Evolutionary conservation across 2,329 filamentous ascomycete species (phyloP).

Genomic region (Cladosporium cucumerinum): DNA sequence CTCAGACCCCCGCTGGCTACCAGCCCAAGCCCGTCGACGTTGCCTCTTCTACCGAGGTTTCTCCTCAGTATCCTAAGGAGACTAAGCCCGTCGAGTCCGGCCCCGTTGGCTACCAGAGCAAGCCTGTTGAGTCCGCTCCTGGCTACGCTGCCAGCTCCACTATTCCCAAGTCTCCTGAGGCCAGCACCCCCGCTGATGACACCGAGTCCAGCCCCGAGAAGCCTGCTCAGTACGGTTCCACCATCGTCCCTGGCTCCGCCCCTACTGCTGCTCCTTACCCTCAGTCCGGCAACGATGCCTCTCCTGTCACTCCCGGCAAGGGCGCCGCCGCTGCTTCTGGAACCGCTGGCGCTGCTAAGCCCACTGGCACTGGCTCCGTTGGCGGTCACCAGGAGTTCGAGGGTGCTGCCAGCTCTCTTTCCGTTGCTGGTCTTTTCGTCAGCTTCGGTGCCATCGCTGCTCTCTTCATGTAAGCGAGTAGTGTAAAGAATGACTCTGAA

Average conservation of each 20-base stretch:
- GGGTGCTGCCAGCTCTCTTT: slow-evolving; percentile 14
- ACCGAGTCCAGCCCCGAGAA: slow-evolving; percentile 5
- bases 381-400: slow-evolving; percentile 7
- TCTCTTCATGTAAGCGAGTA: slow-evolving; percentile 26
- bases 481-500: background rate
- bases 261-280: slow-evolving; percentile 36
- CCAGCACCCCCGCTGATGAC: background rate
- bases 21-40: slow-evolving; percentile 4
- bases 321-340: slow-evolving; percentile 6
- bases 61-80: background rate
- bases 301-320: background rate
- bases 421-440: slow-evolving; percentile 24
- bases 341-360: slow-evolving; percentile 3
- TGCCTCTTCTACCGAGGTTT: background rate
- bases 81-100: background rate
- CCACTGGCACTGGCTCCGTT: slow-evolving; percentile 18
- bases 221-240: slow-evolving; percentile 34
- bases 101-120: background rate
- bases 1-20: background rate
- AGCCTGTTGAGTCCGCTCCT: background rate
- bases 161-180: slow-evolving; percentile 13
- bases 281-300: slow-evolving; percentile 13
- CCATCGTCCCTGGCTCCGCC: slow-evolving; percentile 36
- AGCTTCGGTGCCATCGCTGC: slow-evolving; percentile 26
- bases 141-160: background rate